A percentile compares a stretch with the other conserved stretches of the same genome.
Evolutionary conservation across 305 asterid species (phyloP).

Genomic region (Caryopteris hybrid): DNA sequence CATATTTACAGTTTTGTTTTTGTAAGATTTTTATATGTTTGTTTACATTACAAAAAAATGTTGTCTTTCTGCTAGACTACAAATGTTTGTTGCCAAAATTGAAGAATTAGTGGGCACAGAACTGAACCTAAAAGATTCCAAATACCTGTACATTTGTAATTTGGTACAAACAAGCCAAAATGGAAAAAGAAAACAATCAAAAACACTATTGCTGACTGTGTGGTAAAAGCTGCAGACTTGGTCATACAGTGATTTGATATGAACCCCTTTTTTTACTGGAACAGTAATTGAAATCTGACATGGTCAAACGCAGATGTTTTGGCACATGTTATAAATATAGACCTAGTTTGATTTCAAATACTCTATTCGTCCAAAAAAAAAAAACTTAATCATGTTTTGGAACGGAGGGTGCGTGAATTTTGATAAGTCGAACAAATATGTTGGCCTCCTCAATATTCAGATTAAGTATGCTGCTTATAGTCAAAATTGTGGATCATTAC

Average conservation of each 20-base stretch:
- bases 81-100: conserved; percentile 15
- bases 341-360: background rate
- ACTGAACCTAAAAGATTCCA: conserved; percentile 12
- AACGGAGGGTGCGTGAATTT: too few relatives aligned
- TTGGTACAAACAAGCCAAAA: conserved; percentile 8
- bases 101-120: conserved; percentile 11
- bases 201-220: conserved; percentile 24
- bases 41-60: background rate
- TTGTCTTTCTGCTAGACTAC: conserved; percentile 10
- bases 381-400: too few relatives aligned
- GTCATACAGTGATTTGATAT: conserved; percentile 12
- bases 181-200: background rate
- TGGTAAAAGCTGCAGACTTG: conserved; percentile 9
- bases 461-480: conserved; percentile 18
- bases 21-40: background rate
- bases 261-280: conserved; percentile 19
- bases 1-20: background rate
- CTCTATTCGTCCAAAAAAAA: too few relatives aligned
- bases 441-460: conserved; percentile 14
- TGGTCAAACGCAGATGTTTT: conserved; percentile 3
- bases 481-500: conserved; percentile 25
- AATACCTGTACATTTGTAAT: background rate
- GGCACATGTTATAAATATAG: background rate
- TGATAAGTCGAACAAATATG: background rate
- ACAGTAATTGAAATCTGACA: conserved; percentile 20